phyloP scores from a whole-genome alignment of 108 stramenopile genomes.

The Aurantiochytrium sp. region DNA sequence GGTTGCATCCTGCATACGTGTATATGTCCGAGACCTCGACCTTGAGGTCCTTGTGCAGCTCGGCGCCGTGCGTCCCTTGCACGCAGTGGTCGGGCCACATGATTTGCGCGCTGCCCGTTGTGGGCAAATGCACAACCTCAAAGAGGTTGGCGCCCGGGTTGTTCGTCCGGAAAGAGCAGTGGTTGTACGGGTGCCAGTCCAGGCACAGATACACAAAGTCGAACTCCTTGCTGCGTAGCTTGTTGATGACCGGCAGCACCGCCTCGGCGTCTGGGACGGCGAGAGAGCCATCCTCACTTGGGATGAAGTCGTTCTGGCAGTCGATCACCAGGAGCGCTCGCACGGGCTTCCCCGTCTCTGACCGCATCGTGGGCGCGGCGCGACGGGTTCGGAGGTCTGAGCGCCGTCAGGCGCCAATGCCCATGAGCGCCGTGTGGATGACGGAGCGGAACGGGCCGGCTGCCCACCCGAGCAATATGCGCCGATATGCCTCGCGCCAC shows the following conservation, averaged over 20 bases:
- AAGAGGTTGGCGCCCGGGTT: conserved; percentile 33
- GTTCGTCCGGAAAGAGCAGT: conserved; percentile 30
- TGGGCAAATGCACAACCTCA: not conserved
- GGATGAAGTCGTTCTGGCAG: conserved; percentile 33
- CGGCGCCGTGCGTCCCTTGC: conserved; percentile 30
- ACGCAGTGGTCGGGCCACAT: conserved; percentile 44
- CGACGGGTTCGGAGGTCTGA: no score
- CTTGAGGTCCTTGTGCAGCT: conserved; percentile 27
- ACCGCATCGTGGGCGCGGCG: no score
- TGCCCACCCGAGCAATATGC: no score
- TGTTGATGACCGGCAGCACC: conserved; percentile 32
- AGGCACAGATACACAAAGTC: conserved; percentile 32
- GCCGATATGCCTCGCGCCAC: no score
- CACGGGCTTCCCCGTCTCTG: no score
- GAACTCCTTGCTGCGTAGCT: not conserved
- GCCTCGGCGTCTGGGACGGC: conserved; percentile 32
- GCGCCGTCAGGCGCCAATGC: no score
- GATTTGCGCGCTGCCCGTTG: conserved; percentile 25
- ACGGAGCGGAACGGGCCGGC: no score
- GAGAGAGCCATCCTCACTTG: conserved; percentile 25
- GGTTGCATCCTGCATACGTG: conserved; percentile 17
- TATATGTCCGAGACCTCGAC: not conserved
- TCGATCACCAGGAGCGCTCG: conserved; percentile 32
- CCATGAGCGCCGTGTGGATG: no score
- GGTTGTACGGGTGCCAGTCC: conserved; percentile 37